These are phyloP conservation scores for Starmerella apis DNA, from an alignment of 805 yeast genomes.

Conservation along the genomic window DNA sequence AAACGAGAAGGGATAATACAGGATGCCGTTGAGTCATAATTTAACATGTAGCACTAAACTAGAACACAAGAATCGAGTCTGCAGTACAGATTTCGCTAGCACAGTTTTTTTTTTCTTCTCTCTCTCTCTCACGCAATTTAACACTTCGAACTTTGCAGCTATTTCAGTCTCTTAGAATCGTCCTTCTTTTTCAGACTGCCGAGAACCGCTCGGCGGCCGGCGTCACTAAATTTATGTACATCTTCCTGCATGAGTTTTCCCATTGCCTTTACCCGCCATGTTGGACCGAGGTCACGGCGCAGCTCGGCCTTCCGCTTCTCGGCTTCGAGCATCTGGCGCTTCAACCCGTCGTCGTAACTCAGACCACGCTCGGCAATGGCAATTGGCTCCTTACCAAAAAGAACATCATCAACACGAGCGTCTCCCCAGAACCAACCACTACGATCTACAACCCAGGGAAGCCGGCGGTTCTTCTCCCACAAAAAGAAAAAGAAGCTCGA, in stretches of 20 bases:
- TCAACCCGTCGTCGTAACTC: slow-evolving; percentile 49
- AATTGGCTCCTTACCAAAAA: slow-evolving; percentile 73
- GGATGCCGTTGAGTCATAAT: too few relatives aligned
- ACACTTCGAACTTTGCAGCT: too few relatives aligned
- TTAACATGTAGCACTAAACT: too few relatives aligned
- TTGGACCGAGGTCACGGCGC: slow-evolving; percentile 47
- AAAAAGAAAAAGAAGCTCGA: slow-evolving; percentile 63
- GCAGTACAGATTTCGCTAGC: too few relatives aligned
- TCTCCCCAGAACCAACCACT: slow-evolving; percentile 91
- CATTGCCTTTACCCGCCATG: slow-evolving; percentile 47
- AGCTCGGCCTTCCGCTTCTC: slow-evolving; percentile 43
- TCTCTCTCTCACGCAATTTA: too few relatives aligned
- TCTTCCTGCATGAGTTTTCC: slow-evolving; percentile 39
- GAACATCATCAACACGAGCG: slow-evolving; percentile 69
- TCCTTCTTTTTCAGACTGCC: slow-evolving; percentile 9
- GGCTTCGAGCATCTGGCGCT: slow-evolving; percentile 40
- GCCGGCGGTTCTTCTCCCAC: slow-evolving; percentile 44
- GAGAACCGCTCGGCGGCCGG: slow-evolving; percentile 24
- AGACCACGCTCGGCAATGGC: slow-evolving; percentile 65
- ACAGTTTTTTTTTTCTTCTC: too few relatives aligned
- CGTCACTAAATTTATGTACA: slow-evolving; percentile 28
- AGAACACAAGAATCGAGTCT: too few relatives aligned
- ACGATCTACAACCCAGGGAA: slow-evolving; percentile 72
- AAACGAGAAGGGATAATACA: too few relatives aligned
- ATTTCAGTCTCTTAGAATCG: slow-evolving; percentile 3